Base-by-base conservation (phyloP, 1,139 yeast genomes). In the Ogataea hybrid region DNA sequence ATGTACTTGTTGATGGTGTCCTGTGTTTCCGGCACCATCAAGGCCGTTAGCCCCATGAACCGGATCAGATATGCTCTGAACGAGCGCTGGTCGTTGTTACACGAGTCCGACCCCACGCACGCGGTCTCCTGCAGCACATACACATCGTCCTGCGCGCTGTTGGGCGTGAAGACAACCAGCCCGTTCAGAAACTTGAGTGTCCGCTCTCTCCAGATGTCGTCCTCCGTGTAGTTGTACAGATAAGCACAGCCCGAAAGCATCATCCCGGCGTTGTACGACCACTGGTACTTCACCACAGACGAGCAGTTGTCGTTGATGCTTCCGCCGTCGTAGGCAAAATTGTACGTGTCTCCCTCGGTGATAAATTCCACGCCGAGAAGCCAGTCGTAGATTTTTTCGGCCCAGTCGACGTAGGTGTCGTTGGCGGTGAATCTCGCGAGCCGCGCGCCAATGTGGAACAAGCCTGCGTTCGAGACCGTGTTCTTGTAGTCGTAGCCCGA, bases 401-500 rank as follows among this genome's bases (percentile, higher is more conserved):
- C 85, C 84, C 92, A 84, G 11, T 81, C 89, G 18, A 74, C 75
- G 59, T 90, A 90, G 2, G 89, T 66, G 39, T 73, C 74, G 55
- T 83, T 81, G 40, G 81, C 79, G 0, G 96, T 88, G 64, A 77
- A 90, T 55, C 96, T 73, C 11, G 92, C 92, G 52, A 90, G 72
- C 57, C 97, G 74, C 2, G 96, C 92, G 29, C 89, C 96, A 41
- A 90, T 65, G 56, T 87, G 84, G 77, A 90, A 89, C 48, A 90
- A 69, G 56, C 95, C 87, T 14, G 97, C 97, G 59, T 89, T 90
- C 16, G 95, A 79, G 46, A 90, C 94, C 8, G 95, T 71, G 64
- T 90, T 90, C 65, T 90, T 90, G 63, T 90, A 90, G 64, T 86
- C 85, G 62, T 89, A 90, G 52, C 97, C 97, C 8, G 89, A 74